phyloP scores from a whole-genome alignment of 192 early-diverging fungal species.

The Gryganskiella cystojenkinii region DNA sequence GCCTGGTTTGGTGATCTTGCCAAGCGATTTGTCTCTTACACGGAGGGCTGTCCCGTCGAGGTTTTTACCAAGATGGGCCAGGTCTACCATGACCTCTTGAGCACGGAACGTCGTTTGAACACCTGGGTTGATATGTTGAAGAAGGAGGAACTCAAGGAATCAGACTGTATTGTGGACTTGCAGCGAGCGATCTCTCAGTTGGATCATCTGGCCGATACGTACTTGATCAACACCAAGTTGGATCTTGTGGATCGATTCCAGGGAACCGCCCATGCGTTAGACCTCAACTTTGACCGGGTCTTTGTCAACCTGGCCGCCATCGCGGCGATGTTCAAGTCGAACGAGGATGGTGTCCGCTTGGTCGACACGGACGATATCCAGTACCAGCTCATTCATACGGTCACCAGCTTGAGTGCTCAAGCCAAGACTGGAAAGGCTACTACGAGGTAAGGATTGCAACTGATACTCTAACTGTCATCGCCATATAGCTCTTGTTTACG shows the following conservation, averaged over 20 bases:
- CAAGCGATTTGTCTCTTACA: constrained; percentile 72
- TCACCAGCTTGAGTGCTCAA: constrained; percentile 45
- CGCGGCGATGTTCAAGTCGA: constrained; percentile 45
- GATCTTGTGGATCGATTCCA: constrained; percentile 65
- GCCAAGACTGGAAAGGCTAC: constrained; percentile 66
- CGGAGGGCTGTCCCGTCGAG: constrained; percentile 73
- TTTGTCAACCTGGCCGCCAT: constrained; percentile 59
- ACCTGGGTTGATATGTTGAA: constrained; percentile 79
- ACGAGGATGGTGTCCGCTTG: constrained; percentile 49
- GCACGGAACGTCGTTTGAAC: constrained; percentile 82
- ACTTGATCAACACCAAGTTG: constrained; percentile 59
- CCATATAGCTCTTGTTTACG: background rate
- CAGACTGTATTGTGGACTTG: constrained; percentile 74
- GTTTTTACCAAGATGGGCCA: constrained; percentile 79
- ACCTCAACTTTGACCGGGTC: constrained; percentile 75
- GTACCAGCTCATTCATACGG: constrained; percentile 54
- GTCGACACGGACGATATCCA: constrained; percentile 60
- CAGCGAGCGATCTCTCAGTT: constrained; percentile 76
- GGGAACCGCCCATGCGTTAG: constrained; percentile 61
- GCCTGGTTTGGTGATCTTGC: constrained; percentile 75
- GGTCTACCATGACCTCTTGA: constrained; percentile 81
- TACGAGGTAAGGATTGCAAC: constrained; percentile 53
- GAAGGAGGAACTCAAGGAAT: constrained; percentile 79
- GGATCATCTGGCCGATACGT: constrained; percentile 71
- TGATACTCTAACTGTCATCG: background rate